Base-by-base conservation (phyloP, 768 basidiomycete genomes). In the Calocera viscosa region DNA sequence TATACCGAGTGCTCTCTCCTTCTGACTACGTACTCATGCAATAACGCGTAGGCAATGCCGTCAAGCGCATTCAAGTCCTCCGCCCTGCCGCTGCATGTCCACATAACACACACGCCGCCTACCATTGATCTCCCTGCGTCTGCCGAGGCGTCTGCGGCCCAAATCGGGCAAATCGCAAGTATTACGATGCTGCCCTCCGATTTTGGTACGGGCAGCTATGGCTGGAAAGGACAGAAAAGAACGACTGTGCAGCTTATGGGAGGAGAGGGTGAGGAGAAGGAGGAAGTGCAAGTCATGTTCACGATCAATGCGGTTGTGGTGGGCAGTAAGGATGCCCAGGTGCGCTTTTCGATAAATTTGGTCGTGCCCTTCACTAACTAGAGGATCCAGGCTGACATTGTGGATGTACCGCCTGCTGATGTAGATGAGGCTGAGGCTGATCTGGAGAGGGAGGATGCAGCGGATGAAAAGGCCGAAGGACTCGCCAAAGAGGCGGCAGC, bases 161-260 rank as follows among this genome's bases (percentile, higher is more conserved):
- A n/a, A n/a, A n/a, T n/a, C 30, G 89, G 87, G 11, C 80, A 82
- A 73, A 78, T 90, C 69, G 83, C 83, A 17, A 80, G 76, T 43
- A 73, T 85, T 24, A 81, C 82, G 0, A 79, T 90, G 7, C 70
- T 80, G 2, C 83, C 90, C 1, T 81, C 76, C 67, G 78, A 82
- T 40, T 90, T 92, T 75, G 72, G 78, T 16, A 90, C 89, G 0
- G 89, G 90, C 12, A 89, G 87, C 72, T 90, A 87, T 73, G 90
- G 91, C 19, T 92, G 90, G 90, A 91, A 90, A 74, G 90, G 86
- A 1, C 82, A 75, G 74, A 87, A 86, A 74, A 82, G 85, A 28
- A 75, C 91, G 68, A 80, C 79, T 0, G 80, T 92, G 64, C 87
- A 90, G 71, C 73, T 91, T 17, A 78, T 82, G 66, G 79, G 80